Conservation (phyloP, 2,329 filamentous ascomycete species). For the Curvularia eragrostidis region DNA sequence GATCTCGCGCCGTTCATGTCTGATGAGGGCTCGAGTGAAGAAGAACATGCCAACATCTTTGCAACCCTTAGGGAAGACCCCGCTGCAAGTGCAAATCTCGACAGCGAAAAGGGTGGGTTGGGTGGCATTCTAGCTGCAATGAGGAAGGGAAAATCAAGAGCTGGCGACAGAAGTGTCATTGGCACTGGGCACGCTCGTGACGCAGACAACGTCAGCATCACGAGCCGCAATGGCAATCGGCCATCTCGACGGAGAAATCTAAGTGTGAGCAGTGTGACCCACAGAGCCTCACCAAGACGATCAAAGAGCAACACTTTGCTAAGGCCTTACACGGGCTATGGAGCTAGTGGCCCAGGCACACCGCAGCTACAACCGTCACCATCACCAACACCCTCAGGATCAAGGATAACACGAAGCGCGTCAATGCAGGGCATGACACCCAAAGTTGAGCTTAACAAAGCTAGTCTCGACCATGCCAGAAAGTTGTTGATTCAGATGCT, state of each 20-base stretch:
- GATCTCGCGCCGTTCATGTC: conserved; percentile 96
- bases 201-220: conserved; percentile 68
- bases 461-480: conserved; percentile 86
- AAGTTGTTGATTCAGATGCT: conserved; percentile 84
- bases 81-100: conserved; percentile 65
- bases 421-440: conserved; percentile 81
- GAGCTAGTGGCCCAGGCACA: conserved; percentile 25
- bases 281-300: conserved; percentile 74
- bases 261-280: conserved; percentile 79
- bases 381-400: conserved; percentile 39
- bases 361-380: conserved; percentile 35
- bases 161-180: conserved; percentile 73
- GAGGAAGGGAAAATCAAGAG: conserved; percentile 75
- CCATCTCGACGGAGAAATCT: conserved; percentile 77
- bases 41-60: conserved; percentile 89
- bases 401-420: conserved; percentile 70
- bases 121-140: conserved; percentile 74
- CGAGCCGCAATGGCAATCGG: conserved; percentile 67
- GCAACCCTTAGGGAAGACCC: conserved; percentile 71
- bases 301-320: conserved; percentile 62
- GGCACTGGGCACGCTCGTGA: conserved; percentile 70
- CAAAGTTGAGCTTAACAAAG: conserved; percentile 82
- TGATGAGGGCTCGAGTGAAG: conserved; percentile 88
- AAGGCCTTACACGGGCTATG: conserved; percentile 56
- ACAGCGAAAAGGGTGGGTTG: conserved; percentile 77